Percentiles rank a stretch among this genome's conserved stretches.
Evolutionary conservation across 2,329 filamentous ascomycete genomes (phyloP).

Genomic region (Pseudocercospora cruenta): DNA sequence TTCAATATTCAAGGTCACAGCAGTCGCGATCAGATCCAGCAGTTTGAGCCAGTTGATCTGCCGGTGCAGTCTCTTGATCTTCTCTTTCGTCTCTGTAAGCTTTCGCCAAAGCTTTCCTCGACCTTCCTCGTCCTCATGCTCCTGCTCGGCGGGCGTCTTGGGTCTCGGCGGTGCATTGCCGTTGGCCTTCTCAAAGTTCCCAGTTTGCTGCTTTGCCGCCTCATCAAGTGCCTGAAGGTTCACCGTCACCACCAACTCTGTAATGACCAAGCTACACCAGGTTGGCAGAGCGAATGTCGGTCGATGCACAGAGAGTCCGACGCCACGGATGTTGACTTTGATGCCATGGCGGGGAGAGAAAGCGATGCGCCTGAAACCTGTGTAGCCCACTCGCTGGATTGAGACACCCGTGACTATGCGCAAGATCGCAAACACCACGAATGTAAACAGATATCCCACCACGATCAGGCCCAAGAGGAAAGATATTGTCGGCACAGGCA

Average conservation of each 20-base stretch:
- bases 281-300: constrained; percentile 97
- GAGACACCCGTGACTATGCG: constrained; percentile 92
- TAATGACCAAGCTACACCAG: constrained; percentile 88
- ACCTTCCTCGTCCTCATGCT: constrained; percentile 39
- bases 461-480: constrained; percentile 86
- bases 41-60: constrained; percentile 86
- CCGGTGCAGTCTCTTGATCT: constrained; percentile 81
- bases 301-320: constrained; percentile 85
- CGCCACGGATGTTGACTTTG: constrained; percentile 83
- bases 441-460: constrained; percentile 85
- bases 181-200: constrained; percentile 22
- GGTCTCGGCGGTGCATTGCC: constrained; percentile 16
- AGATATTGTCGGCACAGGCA: constrained; percentile 56
- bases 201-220: constrained; percentile 20
- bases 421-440: constrained; percentile 89
- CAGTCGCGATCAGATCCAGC: constrained; percentile 84
- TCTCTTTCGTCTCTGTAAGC: constrained; percentile 78
- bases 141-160: constrained; percentile 20
- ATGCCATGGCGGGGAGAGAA: constrained; percentile 89
- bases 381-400: constrained; percentile 91
- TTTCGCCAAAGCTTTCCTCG: constrained; percentile 76
- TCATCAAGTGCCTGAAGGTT: constrained; percentile 68
- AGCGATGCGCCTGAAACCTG: constrained; percentile 85
- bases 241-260: constrained; percentile 80
- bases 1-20: constrained; percentile 74